Conservation (phyloP, 73 alveolate genomes). For the Durusdinium trenchii region DNA sequence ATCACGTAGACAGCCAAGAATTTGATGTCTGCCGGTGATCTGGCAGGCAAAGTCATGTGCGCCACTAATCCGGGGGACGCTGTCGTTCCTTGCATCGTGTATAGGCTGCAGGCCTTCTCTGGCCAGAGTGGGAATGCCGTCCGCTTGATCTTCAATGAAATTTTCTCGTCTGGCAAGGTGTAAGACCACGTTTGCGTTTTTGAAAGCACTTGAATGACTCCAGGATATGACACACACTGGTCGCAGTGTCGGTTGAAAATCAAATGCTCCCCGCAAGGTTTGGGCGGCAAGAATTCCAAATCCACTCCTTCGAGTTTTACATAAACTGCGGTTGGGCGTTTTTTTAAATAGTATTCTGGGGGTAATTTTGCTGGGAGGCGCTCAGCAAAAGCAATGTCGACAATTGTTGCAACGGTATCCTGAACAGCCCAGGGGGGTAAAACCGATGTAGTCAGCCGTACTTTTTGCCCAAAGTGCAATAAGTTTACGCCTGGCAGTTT, state of each 20-base stretch:
- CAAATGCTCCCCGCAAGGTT: not conserved
- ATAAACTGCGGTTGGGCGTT: not conserved
- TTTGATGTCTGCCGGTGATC: conserved; percentile 4
- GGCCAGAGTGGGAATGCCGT: conserved; percentile 11
- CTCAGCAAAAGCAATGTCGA: conserved; percentile 4
- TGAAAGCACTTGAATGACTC: not conserved
- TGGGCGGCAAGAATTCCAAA: not conserved
- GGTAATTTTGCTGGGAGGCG: not conserved
- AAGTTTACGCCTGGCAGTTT: not conserved
- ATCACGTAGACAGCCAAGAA: conserved; percentile 11
- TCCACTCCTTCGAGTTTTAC: not conserved
- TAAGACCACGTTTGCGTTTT: not conserved
- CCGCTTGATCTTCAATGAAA: not conserved
- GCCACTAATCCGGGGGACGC: conserved; percentile 33
- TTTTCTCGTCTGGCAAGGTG: not conserved
- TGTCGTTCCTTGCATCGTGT: conserved; percentile 25
- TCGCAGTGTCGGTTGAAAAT: not conserved
- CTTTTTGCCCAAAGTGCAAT: not conserved
- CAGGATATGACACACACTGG: not conserved
- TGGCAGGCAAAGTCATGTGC: not conserved
- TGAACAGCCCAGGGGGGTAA: conserved; percentile 39
- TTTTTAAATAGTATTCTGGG: not conserved
- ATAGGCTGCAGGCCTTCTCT: not conserved
- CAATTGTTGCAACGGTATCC: conserved; percentile 31
- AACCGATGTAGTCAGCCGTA: conserved; percentile 22